phyloP scores from a whole-genome alignment of 257 asterid species.

The Forsythia viridissima region DNA sequence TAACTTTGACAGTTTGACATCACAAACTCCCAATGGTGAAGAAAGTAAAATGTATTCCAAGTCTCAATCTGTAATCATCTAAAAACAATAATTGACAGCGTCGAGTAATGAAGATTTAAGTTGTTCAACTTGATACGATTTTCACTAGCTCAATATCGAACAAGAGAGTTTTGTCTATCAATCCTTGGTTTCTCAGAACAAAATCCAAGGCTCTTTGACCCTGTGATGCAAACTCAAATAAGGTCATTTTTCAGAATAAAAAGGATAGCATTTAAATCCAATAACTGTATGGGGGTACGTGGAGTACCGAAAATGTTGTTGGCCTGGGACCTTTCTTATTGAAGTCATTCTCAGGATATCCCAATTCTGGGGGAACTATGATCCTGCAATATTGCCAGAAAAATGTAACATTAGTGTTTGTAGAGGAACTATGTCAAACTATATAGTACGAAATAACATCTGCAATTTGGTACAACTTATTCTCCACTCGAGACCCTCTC shows the following conservation, averaged over 20 bases:
- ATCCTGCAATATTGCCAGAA: slow-evolving; percentile 52
- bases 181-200: slow-evolving; percentile 91
- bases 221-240: slow-evolving; percentile 39
- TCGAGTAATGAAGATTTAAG: not conserved
- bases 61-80: not conserved
- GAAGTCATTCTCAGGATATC: slow-evolving; percentile 90
- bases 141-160: slow-evolving; percentile 91
- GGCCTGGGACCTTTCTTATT: slow-evolving; percentile 97
- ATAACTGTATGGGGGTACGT: slow-evolving; percentile 3
- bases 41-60: not conserved
- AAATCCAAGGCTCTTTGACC: slow-evolving; percentile 97
- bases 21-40: not conserved
- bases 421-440: not conserved
- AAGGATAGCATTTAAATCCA: not conserved
- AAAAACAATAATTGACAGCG: not conserved
- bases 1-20: not conserved
- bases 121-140: slow-evolving; percentile 61
- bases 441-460: not conserved
- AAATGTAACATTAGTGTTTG: slow-evolving; percentile 18
- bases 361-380: slow-evolving; percentile 92
- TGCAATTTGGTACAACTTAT: not conserved
- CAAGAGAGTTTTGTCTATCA: slow-evolving; percentile 92
- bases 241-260: slow-evolving; percentile 6
- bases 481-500: not conserved
- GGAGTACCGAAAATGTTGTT: slow-evolving; percentile 88